Percentiles rank a stretch among this genome's conserved stretches.
Evolutionary conservation across 345 rosid species (phyloP).

Genomic region (Camelina sativa): DNA sequence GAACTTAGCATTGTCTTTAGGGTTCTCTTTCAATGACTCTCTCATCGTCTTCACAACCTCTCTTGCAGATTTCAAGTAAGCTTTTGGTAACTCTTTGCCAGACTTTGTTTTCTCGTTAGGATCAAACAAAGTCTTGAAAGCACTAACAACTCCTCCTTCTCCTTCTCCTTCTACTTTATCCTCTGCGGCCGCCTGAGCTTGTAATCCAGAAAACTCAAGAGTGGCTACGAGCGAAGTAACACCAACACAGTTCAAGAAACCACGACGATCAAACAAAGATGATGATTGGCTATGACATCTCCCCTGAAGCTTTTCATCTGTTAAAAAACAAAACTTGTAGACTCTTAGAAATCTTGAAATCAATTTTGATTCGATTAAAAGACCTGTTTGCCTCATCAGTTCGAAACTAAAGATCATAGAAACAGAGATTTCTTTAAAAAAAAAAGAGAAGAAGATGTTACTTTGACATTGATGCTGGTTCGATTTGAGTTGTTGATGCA

Average conservation of each 20-base stretch:
- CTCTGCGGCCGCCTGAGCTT: conserved; percentile 35
- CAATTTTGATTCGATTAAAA: not conserved
- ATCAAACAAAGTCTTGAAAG: conserved; percentile 73
- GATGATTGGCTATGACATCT: conserved; percentile 9
- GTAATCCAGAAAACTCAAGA: conserved; percentile 21
- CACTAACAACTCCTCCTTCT: conserved; percentile 62
- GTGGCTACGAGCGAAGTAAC: conserved; percentile 24
- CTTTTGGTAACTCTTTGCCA: conserved; percentile 83
- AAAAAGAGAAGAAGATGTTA: not conserved
- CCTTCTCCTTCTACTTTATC: conserved; percentile 39
- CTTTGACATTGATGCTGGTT: conserved; percentile 27
- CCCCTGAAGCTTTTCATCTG: conserved; percentile 41
- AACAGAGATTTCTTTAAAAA: not conserved
- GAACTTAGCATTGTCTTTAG: conserved; percentile 68
- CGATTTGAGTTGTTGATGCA: conserved; percentile 25
- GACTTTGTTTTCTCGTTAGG: conserved; percentile 76
- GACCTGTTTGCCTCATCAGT: not conserved
- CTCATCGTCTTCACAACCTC: conserved; percentile 81
- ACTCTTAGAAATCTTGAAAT: not conserved
- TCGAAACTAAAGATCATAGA: not conserved
- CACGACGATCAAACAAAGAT: conserved; percentile 38
- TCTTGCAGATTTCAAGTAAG: conserved; percentile 85
- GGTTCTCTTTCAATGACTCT: conserved; percentile 78
- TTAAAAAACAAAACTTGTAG: not conserved
- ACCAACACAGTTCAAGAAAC: conserved; percentile 37